Conservation (phyloP, 2,329 filamentous ascomycete species). For the Hypoxylon sp. region DNA sequence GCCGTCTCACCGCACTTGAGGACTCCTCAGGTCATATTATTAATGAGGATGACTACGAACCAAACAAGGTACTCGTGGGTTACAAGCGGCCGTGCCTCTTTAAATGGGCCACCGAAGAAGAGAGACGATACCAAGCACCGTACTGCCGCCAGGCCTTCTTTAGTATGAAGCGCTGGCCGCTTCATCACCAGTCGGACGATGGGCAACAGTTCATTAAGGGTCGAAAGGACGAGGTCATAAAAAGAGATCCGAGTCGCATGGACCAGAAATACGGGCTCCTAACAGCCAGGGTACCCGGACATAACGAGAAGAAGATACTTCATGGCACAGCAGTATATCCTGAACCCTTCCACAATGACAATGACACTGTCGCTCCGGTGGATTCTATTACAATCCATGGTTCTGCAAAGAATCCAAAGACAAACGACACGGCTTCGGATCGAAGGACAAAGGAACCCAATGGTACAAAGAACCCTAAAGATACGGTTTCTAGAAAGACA, state of each 20-base stretch:
- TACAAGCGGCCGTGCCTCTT: slow-evolving; percentile 51
- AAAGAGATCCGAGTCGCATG: slow-evolving; percentile 49
- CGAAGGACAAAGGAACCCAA: slow-evolving; percentile 4
- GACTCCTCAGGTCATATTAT: slow-evolving; percentile 36
- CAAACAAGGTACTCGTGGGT: slow-evolving; percentile 40
- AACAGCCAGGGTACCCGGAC: slow-evolving; percentile 41
- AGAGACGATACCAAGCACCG: slow-evolving; percentile 52
- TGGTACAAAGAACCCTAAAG: slow-evolving; percentile 18
- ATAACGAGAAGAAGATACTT: slow-evolving; percentile 14
- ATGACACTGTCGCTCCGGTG: no score
- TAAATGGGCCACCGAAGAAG: slow-evolving; percentile 52
- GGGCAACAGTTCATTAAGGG: slow-evolving; percentile 52
- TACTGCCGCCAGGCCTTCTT: slow-evolving; percentile 59
- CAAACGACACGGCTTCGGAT: slow-evolving; percentile 35
- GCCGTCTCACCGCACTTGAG: slow-evolving; percentile 50
- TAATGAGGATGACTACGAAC: slow-evolving; percentile 6
- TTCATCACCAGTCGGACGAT: slow-evolving; percentile 57
- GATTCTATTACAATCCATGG: no score
- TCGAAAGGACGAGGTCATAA: slow-evolving; percentile 52
- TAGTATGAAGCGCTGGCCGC: slow-evolving; percentile 65
- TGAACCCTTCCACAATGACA: neutral
- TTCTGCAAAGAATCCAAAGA: neutral
- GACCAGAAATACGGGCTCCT: slow-evolving; percentile 52
- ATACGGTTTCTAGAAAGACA: neutral
- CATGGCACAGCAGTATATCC: neutral